These are phyloP conservation scores for Pinus taeda DNA, from an alignment of 75 land plant species.

Conservation along the genomic window DNA sequence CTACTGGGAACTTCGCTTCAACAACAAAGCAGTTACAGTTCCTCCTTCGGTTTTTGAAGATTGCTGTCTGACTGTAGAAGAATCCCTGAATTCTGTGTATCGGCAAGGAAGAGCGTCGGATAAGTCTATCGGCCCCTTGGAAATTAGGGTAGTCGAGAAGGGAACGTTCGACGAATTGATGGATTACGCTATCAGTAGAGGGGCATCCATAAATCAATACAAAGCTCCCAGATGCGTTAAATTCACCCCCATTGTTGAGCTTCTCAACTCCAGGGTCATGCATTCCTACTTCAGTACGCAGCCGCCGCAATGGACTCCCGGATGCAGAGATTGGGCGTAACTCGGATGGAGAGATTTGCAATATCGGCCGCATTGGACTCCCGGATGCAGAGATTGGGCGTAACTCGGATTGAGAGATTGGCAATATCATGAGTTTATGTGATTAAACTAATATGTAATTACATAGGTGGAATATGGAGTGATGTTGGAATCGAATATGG, in stretches of 20 bases:
- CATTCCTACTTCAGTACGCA: slow-evolving; percentile 47
- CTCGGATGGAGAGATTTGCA: too few species aligned
- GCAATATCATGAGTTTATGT: too few species aligned
- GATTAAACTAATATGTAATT: too few species aligned
- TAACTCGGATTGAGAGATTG: too few species aligned
- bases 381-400: background rate
- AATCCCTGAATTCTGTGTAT: slow-evolving; percentile 63
- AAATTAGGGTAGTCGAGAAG: slow-evolving; percentile 67
- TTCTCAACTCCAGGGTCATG: too few species aligned
- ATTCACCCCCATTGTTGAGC: slow-evolving; percentile 29
- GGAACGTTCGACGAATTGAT: slow-evolving; percentile 17
- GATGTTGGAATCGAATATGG: too few species aligned
- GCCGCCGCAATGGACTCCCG: slow-evolving; percentile 60
- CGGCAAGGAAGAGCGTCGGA: slow-evolving; percentile 17
- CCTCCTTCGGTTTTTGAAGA: slow-evolving; percentile 58
- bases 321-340: background rate
- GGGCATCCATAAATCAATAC: slow-evolving; percentile 83
- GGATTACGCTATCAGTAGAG: slow-evolving; percentile 66
- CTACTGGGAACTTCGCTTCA: slow-evolving; percentile 60
- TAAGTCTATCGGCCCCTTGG: slow-evolving; percentile 63
- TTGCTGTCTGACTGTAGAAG: slow-evolving; percentile 68
- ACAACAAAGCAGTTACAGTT: slow-evolving; percentile 15
- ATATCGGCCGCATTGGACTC: too few species aligned
- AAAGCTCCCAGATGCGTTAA: slow-evolving; percentile 79
- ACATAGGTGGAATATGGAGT: too few species aligned